Base-by-base conservation (phyloP, 306 rosid genomes). In the Trifolium dubium region DNA sequence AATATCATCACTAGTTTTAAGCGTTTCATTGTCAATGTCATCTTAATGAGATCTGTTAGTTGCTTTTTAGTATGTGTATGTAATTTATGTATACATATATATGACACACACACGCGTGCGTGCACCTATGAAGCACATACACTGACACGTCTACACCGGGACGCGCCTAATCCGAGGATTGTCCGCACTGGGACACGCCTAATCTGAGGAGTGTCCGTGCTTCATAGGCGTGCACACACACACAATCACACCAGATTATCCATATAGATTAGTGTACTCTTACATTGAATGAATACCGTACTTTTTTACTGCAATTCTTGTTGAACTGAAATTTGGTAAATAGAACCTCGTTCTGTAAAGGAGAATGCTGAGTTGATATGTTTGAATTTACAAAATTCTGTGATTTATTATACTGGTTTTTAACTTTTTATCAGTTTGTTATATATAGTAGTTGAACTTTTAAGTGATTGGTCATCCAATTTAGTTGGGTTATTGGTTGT, bases 281-380 rank as follows among this genome's bases (percentile, higher is more conserved):
- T 58, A 0, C 17, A 8, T 60, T 6, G 31, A 61, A 47, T 72
- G 40, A 13, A 49, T 19, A 60, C 5, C 5, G 11, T 72, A 69
- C 8, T 71, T 64, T 75, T 2, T 77, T 44, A 29, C 78, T 86
- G 83, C 88, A 84, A 90, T 72, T 77, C 60, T 56, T 65, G 34
- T 30, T 60, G 49, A 75, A 43, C 76, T 44, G 19, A 13, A n/a
- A 61, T 44, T 63, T 44, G n/a, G 65, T 56, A 18, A 62, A 37
- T 19, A 70, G 28, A 10, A 15, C 35, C 49, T 72, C 70, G 74
- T 72, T 87, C 54, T 46, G 76, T 79, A 69, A 93, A 89, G 98
- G 94, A 87, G 75, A 84, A 85, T 77, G 77, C 84, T 28, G 63
- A 10, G 61, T 11, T 56, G 37, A 56, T 28, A 4, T 8, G 29